Base-by-base conservation (phyloP, 78 protist genomes). In the Pigoraptor vietnamica region DNA sequence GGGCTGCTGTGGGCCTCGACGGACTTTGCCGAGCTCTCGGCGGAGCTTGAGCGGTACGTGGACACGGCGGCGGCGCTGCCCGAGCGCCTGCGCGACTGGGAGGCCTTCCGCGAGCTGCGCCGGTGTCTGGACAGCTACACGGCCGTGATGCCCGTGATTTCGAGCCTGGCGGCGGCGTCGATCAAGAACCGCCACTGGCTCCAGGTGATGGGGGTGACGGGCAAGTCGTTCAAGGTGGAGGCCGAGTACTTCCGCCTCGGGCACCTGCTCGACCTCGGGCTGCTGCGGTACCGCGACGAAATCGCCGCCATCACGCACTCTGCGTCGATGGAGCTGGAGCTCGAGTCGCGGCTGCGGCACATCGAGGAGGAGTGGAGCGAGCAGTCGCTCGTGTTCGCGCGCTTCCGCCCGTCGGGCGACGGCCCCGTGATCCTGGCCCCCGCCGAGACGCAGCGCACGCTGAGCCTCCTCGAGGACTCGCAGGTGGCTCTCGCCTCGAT, bases 121-220 rank as follows among this genome's bases (percentile, higher is more conserved):
- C 40, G 92, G 91, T 89, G n/a, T 34, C 89, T 96, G 38, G 97
- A 95, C 91, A 95, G 91, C 86, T 96, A 96, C 89, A 36, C 37
- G 40, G 97, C 92, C 86, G 33, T 92, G 37, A 81, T 95, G 36
- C 97, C 97, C 37, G 86, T 96, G 29, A 48, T 97, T 38, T 81
- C 90, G 81, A 6, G 23, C 14, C 55, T 96, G 32, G 25, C 92
- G 19, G 23, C 95, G 91, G 37, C 10, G 48, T 83, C 93, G 23
- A 94, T 97, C 90, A 86, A 94, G 33, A 38, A 81, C 0, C 91
- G 98, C 6, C 98, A 97, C 91, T 97, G 98, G 98, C 33, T 81
- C 37, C 33, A 24, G 36, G 82, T 97, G 39, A 40, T 82, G 93
- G 23, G 40, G 23, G 67, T 95, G 48, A 84, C 91, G 0, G 84